Percentiles rank a stretch among this genome's conserved stretches.
Evolutionary conservation across 2,329 filamentous ascomycete genomes (phyloP).

Genomic region (Stachybotrys chartarum): DNA sequence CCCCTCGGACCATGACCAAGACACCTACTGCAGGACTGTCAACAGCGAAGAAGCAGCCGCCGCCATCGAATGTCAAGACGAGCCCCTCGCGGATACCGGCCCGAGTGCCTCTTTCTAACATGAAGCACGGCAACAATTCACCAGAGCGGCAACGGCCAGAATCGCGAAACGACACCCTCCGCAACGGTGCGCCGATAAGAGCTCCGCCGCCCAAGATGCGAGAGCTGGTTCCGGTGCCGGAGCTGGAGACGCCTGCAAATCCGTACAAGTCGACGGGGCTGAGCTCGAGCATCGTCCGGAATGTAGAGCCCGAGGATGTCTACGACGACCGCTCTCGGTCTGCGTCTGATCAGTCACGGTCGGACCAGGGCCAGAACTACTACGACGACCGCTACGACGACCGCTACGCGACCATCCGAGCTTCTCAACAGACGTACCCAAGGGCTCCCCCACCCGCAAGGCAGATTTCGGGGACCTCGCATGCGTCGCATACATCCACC

Average conservation of each 20-base stretch:
- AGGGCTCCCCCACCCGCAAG: constrained; percentile 39
- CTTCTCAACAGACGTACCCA: constrained; percentile 27
- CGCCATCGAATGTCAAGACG: constrained; percentile 16
- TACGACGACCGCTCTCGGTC: constrained; percentile 59
- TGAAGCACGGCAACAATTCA: constrained; percentile 70
- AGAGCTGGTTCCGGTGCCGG: constrained; percentile 53
- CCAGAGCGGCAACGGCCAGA: constrained; percentile 58
- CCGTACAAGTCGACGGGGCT: constrained; percentile 42
- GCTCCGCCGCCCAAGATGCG: constrained; percentile 90
- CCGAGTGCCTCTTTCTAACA: constrained; percentile 60
- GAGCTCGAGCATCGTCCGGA: constrained; percentile 48
- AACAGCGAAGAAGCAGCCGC: constrained; percentile 19
- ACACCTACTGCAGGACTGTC: constrained; percentile 42
- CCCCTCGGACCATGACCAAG: constrained; percentile 38
- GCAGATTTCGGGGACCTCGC: constrained; percentile 60
- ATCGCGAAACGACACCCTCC: constrained; percentile 37
- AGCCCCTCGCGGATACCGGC: constrained; percentile 54
- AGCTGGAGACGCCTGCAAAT: constrained; percentile 42
- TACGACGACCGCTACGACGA: constrained; percentile 30
- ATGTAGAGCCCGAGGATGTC: constrained; percentile 70
- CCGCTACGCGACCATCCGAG: constrained; percentile 33
- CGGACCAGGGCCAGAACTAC: constrained; percentile 17
- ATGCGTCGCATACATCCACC: constrained; percentile 69
- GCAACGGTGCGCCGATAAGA: constrained; percentile 49
- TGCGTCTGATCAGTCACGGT: constrained; percentile 32